Evolutionary conservation across 2,329 filamentous ascomycete genomes (phyloP), one percentile per base, ranked within the genome.

Genomic region (Blumeriella jaapii): DNA sequence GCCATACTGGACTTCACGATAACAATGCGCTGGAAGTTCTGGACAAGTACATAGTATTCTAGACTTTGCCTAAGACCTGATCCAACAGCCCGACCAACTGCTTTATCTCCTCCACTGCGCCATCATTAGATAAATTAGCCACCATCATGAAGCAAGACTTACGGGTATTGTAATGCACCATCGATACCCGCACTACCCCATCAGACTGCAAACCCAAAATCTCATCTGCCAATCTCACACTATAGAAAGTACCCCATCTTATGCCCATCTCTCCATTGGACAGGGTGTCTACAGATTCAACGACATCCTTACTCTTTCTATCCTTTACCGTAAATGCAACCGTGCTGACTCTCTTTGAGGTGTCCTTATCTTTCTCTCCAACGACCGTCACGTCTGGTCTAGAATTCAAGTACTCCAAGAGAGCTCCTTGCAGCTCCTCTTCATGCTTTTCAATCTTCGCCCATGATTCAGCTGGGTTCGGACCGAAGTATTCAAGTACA

Each of bases 141-240:
- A n/a, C 18, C 5, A 8, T 5, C 12, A 16, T 20, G 2, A 9
- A 29, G 16, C 13, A 19, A n/a, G 14, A 64, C 69, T 62, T 51
- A 74, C 70, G 52, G 2, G 75, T 81, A 48, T 84, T 84, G 51
- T 84, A 84, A 56, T 83, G 78, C 36, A 79, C 67, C 63, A 82
- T 64, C 48, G 75, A 81, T n/a, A 82, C 73, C 43, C 80, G 65
- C 4, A 80, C 66, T 6, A 83, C 69, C 0, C 77, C 80, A 45
- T 81, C 67, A 6, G 68, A 61, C 0, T 62, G 66, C 31, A 81
- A 56, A 0, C 64, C 64, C 23, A 83, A 51, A 0, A 81, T 59
- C 2, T 78, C 70, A 39, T 70, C 60, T 9, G 71, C 62, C 44
- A 83, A 52, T 11, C 78, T 60, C 47, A 78, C 70, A 9, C 71